A percentile compares a stretch with the other conserved stretches of the same genome.
Evolutionary conservation across 768 basidiomycete genomes (phyloP).

Genomic region (Tylopilus rubrobrunneus): DNA sequence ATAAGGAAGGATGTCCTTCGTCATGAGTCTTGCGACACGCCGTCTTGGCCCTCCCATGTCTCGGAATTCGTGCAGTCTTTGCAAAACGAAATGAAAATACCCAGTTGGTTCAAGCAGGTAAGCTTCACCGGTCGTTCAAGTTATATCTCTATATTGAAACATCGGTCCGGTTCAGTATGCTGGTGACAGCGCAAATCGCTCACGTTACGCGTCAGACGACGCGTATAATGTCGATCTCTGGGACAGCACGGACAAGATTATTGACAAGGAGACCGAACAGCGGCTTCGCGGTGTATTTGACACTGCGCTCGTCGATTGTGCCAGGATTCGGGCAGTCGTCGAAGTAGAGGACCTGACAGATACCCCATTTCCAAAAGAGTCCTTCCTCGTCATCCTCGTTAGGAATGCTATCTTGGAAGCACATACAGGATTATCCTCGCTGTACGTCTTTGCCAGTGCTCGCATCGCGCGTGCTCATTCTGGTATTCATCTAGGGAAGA

Average conservation of each 20-base stretch:
- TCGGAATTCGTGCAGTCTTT: background rate
- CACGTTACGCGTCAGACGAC: background rate
- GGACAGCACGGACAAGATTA: background rate
- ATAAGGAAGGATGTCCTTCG: background rate
- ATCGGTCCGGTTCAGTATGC: slow-evolving; percentile 1
- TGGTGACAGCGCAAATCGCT: background rate
- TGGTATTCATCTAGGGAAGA: background rate
- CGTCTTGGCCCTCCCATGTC: background rate
- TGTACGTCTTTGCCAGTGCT: background rate
- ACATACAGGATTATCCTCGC: background rate
- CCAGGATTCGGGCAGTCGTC: slow-evolving; percentile 3
- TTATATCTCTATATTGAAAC: background rate
- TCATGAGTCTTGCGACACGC: background rate
- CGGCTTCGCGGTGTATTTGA: background rate
- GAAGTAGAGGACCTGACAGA: background rate
- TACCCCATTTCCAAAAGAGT: slow-evolving; percentile 2
- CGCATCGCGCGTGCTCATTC: too few relatives aligned
- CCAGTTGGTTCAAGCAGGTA: slow-evolving; percentile 1
- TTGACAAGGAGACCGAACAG: background rate
- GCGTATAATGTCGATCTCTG: background rate
- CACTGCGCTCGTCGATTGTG: slow-evolving; percentile 1
- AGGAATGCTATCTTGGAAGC: slow-evolving; percentile 1
- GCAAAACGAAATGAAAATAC: background rate
- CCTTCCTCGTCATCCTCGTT: slow-evolving; percentile 3
- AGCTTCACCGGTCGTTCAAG: background rate